Conservation (phyloP, 2,329 filamentous ascomycete species). For the Fusarium concolor region DNA sequence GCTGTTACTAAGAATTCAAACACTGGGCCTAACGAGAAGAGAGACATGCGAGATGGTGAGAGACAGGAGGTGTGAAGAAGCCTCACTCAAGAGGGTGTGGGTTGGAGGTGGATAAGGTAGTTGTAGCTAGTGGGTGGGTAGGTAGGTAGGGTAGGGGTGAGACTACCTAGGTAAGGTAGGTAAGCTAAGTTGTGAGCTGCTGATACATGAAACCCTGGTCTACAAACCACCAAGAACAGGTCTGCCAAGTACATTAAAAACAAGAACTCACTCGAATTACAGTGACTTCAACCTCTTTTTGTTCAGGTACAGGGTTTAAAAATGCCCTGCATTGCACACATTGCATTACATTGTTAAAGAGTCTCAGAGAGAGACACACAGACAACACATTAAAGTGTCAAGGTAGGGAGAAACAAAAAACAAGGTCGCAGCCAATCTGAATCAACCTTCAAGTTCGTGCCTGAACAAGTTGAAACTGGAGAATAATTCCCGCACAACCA, state of each 20-base stretch:
- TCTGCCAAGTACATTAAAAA: not conserved
- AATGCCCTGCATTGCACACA: slow-evolving; percentile 21
- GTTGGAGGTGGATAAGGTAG: slow-evolving; percentile 13
- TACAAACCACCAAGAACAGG: slow-evolving; percentile 6
- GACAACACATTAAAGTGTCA: slow-evolving; percentile 12
- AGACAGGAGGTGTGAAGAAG: slow-evolving; percentile 24
- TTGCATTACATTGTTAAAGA: slow-evolving; percentile 13
- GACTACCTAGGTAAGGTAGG: slow-evolving; percentile 2
- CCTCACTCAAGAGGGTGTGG: slow-evolving; percentile 8
- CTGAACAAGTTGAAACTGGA: slow-evolving; percentile 15
- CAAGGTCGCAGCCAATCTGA: slow-evolving; percentile 11
- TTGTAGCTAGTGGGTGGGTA: not conserved
- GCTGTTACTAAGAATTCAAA: slow-evolving; percentile 3
- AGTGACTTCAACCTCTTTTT: not conserved
- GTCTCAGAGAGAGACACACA: not conserved
- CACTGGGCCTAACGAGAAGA: too few relatives aligned
- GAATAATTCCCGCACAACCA: slow-evolving; percentile 36
- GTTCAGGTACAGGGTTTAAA: slow-evolving; percentile 23
- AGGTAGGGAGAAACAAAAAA: slow-evolving; percentile 23
- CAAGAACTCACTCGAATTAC: slow-evolving; percentile 12
- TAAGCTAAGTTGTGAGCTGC: slow-evolving; percentile 18
- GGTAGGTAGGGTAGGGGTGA: slow-evolving; percentile 1
- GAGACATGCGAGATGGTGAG: slow-evolving; percentile 11
- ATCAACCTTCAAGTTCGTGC: not conserved
- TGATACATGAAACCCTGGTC: slow-evolving; percentile 38